Evolutionary conservation across 176 grass and related monocot genomes (phyloP).

Genomic region (Chrysopogon serrulatus): DNA sequence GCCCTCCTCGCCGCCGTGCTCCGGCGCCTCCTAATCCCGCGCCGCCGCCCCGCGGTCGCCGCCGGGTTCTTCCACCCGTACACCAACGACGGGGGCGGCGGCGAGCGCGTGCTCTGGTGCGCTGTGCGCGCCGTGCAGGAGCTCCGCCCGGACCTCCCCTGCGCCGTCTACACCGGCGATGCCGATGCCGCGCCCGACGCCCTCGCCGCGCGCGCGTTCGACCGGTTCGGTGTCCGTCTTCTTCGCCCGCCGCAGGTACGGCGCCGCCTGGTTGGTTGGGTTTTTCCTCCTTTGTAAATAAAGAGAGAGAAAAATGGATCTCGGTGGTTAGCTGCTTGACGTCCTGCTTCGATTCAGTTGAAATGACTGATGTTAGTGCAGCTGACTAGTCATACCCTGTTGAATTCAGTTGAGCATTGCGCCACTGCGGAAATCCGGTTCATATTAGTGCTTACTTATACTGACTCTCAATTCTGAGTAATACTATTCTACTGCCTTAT

Average conservation of each 20-base stretch:
- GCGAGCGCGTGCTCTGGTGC: slow-evolving; percentile 95
- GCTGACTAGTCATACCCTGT: not conserved
- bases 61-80: slow-evolving; percentile 88
- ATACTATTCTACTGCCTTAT: not conserved
- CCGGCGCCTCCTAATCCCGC: slow-evolving; percentile 1
- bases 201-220: slow-evolving; percentile 48
- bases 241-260: slow-evolving; percentile 61
- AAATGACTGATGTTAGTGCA: not conserved
- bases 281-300: not conserved
- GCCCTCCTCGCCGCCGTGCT: slow-evolving; percentile 13
- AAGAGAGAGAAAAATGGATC: slow-evolving; percentile 21
- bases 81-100: slow-evolving; percentile 92
- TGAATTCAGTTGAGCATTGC: not conserved
- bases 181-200: slow-evolving; percentile 60
- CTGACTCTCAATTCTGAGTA: not conserved
- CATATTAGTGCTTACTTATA: not conserved
- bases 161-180: slow-evolving; percentile 75
- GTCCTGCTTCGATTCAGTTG: not conserved
- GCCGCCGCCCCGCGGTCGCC: not conserved
- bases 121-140: slow-evolving; percentile 78
- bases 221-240: slow-evolving; percentile 75
- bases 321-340: not conserved
- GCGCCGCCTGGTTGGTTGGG: not conserved
- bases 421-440: not conserved
- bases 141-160: slow-evolving; percentile 58